Conservation (phyloP, 345 rosid species). For the Turnera subulata region DNA sequence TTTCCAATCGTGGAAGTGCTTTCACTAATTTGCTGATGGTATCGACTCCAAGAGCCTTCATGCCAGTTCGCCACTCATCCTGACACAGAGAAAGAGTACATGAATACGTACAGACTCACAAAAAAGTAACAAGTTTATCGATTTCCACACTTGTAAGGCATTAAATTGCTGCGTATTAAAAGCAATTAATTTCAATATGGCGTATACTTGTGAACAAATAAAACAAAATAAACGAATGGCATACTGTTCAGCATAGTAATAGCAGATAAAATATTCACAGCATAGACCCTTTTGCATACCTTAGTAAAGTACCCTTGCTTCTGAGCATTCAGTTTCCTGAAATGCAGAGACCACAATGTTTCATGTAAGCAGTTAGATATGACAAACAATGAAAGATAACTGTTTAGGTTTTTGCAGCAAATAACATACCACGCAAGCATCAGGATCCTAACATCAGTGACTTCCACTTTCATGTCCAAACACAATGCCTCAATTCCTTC, state of each 20-base stretch:
- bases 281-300: conserved; percentile 20
- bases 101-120: no score
- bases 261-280: not conserved
- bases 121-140: no score
- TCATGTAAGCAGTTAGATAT: conserved; percentile 1
- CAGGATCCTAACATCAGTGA: conserved; percentile 47
- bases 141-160: no score
- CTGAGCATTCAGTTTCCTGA: conserved; percentile 53
- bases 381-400: not conserved
- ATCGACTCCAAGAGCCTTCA: conserved; percentile 66
- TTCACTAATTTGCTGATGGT: conserved; percentile 63
- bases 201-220: no score
- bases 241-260: not conserved
- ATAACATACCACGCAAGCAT: conserved; percentile 54
- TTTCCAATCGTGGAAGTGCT: conserved; percentile 73
- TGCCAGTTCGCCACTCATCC: conserved; percentile 93
- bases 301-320: conserved; percentile 47
- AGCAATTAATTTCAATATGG: no score
- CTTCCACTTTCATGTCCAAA: conserved; percentile 39
- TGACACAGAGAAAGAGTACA: conserved; percentile 20
- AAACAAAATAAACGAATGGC: no score
- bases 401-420: not conserved
- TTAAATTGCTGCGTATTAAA: no score
- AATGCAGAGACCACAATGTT: conserved; percentile 6
- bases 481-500: conserved; percentile 52